Evolutionary conservation across 495 filamentous ascomycete species (phyloP), one percentile per base, ranked within the genome.

Genomic region (Collariella sp.): DNA sequence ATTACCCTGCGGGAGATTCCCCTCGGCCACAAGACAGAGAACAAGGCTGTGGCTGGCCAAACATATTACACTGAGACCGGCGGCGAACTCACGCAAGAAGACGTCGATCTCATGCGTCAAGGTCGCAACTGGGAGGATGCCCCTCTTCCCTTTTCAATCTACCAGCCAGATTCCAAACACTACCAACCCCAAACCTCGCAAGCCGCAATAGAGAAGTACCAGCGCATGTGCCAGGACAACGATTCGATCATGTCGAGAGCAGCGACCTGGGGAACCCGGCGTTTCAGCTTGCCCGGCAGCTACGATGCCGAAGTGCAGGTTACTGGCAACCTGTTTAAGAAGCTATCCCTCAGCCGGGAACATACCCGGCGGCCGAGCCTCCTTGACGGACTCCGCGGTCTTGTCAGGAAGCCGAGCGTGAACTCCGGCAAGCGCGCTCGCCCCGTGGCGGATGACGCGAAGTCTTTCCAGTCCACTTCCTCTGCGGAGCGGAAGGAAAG

Each of bases 221-320:
- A 75, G 44, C 64, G 65, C 15, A 65, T 69, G 58, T 74, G 71
- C 54, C 65, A 70, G 38, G 78, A 80, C 49, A 76, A 69, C 35
- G 69, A 72, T 9, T 80, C 77, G 1, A 69, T 79, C 13, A 67
- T 78, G 19, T 89, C 87, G 5, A 75, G 83, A 40, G 76, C 79
- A 22, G 86, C 86, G 20, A 91, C 87, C 2, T 87, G 85, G 83
- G 85, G 85, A 11, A 86, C 83, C 1, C 75, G 81, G 15, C 77
- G 80, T 23, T 68, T 79, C 20, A 86, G 81, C 60, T 70, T 86
- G 43, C 73, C 75, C 19, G 79, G 72, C 59, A 58, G 78, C 35
- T 63, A 77, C 2, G 86, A 88, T 46, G 68, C 80, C 45, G 78
- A 84, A 35, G 80, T 76, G 23, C 70, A 87, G 34, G 69, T 75